phyloP scores from a whole-genome alignment of 495 filamentous ascomycete species.

The Penicillium malachiteum region DNA sequence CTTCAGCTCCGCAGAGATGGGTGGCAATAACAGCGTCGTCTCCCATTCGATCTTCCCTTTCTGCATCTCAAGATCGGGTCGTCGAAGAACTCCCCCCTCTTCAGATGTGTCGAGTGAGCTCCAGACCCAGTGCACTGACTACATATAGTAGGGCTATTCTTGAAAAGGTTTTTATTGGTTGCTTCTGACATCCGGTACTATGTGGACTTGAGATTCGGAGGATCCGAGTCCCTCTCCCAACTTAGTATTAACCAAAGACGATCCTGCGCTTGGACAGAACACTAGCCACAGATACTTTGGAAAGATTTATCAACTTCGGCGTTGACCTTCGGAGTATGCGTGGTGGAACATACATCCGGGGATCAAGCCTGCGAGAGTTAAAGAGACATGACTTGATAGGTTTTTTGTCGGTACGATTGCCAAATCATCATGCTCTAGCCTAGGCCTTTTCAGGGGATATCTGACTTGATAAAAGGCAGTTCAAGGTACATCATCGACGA shows the following conservation, averaged over 20 bases:
- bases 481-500: neutral
- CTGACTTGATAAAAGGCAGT: neutral
- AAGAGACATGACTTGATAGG: too few relatives aligned
- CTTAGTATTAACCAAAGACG: slow-evolving; percentile 4
- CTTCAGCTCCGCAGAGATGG: neutral
- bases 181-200: slow-evolving; percentile 1
- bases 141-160: slow-evolving; percentile 13
- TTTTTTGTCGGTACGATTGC: too few relatives aligned
- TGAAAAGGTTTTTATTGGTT: slow-evolving; percentile 1
- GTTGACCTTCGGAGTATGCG: neutral
- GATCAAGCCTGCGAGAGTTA: too few relatives aligned
- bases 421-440: too few relatives aligned
- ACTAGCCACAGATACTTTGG: neutral
- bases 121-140: slow-evolving; percentile 17
- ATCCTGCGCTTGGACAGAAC: slow-evolving; percentile 4
- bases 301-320: neutral
- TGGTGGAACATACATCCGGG: neutral
- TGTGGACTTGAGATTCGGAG: slow-evolving; percentile 7
- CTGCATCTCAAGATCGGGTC: slow-evolving; percentile 18
- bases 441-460: neutral
- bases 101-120: slow-evolving; percentile 8
- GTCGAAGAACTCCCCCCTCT: slow-evolving; percentile 1
- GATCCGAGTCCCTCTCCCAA: slow-evolving; percentile 14
- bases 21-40: slow-evolving; percentile 24
- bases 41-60: slow-evolving; percentile 13